phyloP scores from a whole-genome alignment of 2,329 filamentous ascomycete species.

The Dothiorella sarmentorum region DNA sequence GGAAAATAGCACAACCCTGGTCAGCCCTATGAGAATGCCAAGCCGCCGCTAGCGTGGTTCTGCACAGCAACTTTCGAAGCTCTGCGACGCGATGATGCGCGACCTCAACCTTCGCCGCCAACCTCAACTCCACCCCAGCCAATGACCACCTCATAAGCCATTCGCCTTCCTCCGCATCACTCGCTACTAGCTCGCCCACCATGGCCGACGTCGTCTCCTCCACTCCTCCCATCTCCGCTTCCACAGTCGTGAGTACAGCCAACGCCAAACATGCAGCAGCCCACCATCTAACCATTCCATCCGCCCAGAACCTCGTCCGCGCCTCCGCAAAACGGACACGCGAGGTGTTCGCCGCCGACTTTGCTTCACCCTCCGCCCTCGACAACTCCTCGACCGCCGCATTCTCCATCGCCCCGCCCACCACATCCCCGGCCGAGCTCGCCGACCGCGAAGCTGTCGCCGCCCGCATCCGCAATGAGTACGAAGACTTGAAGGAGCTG shows the following conservation, averaged over 20 bases:
- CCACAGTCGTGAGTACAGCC: constrained; percentile 1
- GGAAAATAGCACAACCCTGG: too few relatives aligned
- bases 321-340: constrained; percentile 53
- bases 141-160: constrained; percentile 6
- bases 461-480: constrained; percentile 67
- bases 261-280: neutral
- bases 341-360: constrained; percentile 53
- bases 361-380: constrained; percentile 43
- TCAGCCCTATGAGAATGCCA: constrained; percentile 9
- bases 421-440: constrained; percentile 42
- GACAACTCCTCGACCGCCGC: constrained; percentile 38
- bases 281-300: neutral
- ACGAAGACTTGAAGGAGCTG: constrained; percentile 71
- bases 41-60: neutral
- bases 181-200: neutral
- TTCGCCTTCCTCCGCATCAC: neutral
- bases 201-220: constrained; percentile 16
- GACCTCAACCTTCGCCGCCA: constrained; percentile 5
- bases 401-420: constrained; percentile 43
- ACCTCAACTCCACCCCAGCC: neutral
- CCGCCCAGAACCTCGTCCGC: constrained; percentile 26
- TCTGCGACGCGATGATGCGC: neutral
- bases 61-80: constrained; percentile 12
- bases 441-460: constrained; percentile 49
- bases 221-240: constrained; percentile 1